Evolutionary conservation across 129 eudicot species (phyloP), one percentile per base, ranked within the genome.

Genomic region (Flaveria trinervia): DNA sequence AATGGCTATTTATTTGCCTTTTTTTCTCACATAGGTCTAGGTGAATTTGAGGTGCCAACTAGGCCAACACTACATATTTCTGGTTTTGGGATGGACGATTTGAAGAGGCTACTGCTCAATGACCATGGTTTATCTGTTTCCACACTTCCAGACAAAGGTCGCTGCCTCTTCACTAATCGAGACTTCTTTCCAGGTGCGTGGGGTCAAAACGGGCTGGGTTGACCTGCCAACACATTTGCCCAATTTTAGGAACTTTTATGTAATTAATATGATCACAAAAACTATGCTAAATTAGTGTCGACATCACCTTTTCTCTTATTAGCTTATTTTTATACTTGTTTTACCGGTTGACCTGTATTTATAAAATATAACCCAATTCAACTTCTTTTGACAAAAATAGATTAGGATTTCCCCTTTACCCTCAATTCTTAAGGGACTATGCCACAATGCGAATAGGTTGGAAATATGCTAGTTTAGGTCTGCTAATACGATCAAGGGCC

Each of bases 161-260:
- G 99, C 77, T 88, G 92, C 79, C 97, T 95, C 70, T 82, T 91
- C 87, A 71, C 95, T 80, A 33, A 87, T 45, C 84, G 87, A 26
- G 93, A 91, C 64, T 89, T 88, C 74, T 85, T 82, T 80, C 92
- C 96, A 85, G 99, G 99, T 94, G 72, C 16, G 48, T 9, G 44
- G 9, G 57, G 33, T 56, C 8, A 44, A 28, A 26, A 4, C 7
- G 5, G 28, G 15, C 16, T 7, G 5, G 25, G 15, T 25, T 48
- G 39, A 60, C 66, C 41, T 12, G 33, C 39, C 41, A 11, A 60
- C 66, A 60, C 66, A 22, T 60, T 60, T 60, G 9, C 4, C 3
- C 16, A 22, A 1, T 11, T 23, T 23, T 22, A 56, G 7, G 26
- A 22, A 60, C 26, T 60, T n/a, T 18, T 11, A 60, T 20, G 13